Evolutionary conservation across 768 basidiomycete species (phyloP).

Genomic region (Hirschioporus abietinus): DNA sequence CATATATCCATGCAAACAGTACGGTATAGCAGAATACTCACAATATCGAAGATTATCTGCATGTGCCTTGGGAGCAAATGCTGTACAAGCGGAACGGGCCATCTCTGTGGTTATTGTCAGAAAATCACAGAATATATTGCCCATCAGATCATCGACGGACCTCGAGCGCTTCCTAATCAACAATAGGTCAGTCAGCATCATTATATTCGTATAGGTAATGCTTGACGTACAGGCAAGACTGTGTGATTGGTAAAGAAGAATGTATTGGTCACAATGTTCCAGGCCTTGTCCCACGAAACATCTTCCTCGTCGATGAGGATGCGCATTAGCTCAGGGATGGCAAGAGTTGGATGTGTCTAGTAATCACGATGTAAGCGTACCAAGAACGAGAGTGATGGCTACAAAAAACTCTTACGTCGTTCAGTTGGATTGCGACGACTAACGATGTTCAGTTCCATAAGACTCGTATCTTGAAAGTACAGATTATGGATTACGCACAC

Average conservation of each 20-base stretch:
- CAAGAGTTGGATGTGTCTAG: conserved; percentile 93
- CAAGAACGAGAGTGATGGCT: conserved; percentile 6
- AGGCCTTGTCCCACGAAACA: conserved; percentile 74
- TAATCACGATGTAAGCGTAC: not conserved
- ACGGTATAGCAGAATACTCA: conserved; percentile 31
- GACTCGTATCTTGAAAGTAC: not conserved
- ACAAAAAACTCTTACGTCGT: conserved; percentile 52
- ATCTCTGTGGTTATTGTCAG: conserved; percentile 47
- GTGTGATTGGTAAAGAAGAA: conserved; percentile 98
- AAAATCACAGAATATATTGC: not conserved
- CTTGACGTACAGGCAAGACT: conserved; percentile 63
- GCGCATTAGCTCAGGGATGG: conserved; percentile 93
- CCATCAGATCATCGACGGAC: conserved; percentile 7
- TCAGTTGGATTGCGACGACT: conserved; percentile 93
- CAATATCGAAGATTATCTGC: conserved; percentile 91
- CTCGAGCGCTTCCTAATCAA: conserved; percentile 65
- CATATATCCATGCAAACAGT: not conserved
- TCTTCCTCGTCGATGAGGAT: conserved; percentile 92
- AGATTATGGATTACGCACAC: conserved; percentile 39
- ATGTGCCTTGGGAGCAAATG: conserved; percentile 83
- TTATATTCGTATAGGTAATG: not conserved
- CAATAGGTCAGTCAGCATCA: not conserved
- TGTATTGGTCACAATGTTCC: conserved; percentile 83
- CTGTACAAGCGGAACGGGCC: conserved; percentile 85
- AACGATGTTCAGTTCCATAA: not conserved